A percentile compares a stretch with the other conserved stretches of the same genome.
Evolutionary conservation across 2,329 filamentous ascomycete species (phyloP).

Genomic region (Botrytis sinoallii): DNA sequence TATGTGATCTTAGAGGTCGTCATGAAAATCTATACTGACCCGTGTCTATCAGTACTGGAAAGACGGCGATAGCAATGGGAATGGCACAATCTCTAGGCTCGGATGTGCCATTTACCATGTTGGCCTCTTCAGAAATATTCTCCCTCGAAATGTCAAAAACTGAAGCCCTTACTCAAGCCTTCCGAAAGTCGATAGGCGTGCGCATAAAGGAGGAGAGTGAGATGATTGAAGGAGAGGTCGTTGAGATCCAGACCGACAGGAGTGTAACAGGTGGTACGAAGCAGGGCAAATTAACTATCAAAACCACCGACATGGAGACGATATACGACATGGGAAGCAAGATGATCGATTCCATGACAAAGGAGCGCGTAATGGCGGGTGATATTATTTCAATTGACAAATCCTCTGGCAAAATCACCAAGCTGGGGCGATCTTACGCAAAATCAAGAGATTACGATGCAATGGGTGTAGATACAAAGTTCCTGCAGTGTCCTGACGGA

Average conservation of each 20-base stretch:
- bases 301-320: constrained; percentile 99
- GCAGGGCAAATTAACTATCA: constrained; percentile 98
- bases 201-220: constrained; percentile 99
- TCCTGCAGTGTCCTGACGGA: constrained; percentile 94
- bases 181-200: constrained; percentile 96
- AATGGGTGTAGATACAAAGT: constrained; percentile 98
- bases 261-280: constrained; percentile 96
- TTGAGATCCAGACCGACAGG: constrained; percentile 97
- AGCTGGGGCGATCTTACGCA: constrained; percentile 91
- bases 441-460: constrained; percentile 97
- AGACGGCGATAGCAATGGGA: constrained; percentile 97
- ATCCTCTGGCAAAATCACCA: constrained; percentile 95
- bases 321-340: constrained; percentile 99
- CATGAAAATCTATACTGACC: constrained; percentile 17
- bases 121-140: constrained; percentile 96
- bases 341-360: constrained; percentile 99
- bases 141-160: constrained; percentile 99
- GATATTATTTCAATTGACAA: constrained; percentile 99
- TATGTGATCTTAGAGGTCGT: constrained; percentile 37
- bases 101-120: constrained; percentile 94
- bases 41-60: constrained; percentile 68
- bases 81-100: constrained; percentile 95
- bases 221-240: constrained; percentile 98
- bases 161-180: constrained; percentile 96
- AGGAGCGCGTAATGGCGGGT: constrained; percentile 97